These are phyloP conservation scores for Diplogelasinospora grovesii DNA, from an alignment of 495 filamentous ascomycete genomes.

Conservation along the genomic window DNA sequence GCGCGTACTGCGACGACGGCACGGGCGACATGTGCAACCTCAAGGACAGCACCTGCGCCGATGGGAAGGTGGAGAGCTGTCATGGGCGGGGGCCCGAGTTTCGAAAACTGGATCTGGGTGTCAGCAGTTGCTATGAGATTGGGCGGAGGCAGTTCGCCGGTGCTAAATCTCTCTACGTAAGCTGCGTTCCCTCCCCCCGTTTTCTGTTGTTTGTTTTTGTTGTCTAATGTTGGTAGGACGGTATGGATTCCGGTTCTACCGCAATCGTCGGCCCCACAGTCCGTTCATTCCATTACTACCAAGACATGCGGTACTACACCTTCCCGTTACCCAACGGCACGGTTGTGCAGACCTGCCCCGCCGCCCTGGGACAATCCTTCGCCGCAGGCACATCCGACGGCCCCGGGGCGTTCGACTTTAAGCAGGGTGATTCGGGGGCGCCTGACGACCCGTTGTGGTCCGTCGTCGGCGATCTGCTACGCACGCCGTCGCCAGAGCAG, in stretches of 20 bases:
- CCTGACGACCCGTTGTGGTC: slow-evolving; percentile 77
- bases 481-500: slow-evolving; percentile 64
- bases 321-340: slow-evolving; percentile 75
- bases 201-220: too few species aligned
- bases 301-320: slow-evolving; percentile 52
- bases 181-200: too few species aligned
- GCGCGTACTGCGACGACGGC: slow-evolving; percentile 75
- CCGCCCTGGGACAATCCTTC: slow-evolving; percentile 88
- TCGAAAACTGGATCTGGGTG: slow-evolving; percentile 58
- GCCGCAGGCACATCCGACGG: slow-evolving; percentile 91
- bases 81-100: slow-evolving; percentile 79
- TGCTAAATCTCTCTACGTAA: slow-evolving; percentile 56
- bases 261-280: slow-evolving; percentile 45
- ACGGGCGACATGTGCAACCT: slow-evolving; percentile 59
- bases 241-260: slow-evolving; percentile 36
- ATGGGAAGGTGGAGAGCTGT: slow-evolving; percentile 63
- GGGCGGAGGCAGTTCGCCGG: slow-evolving; percentile 58
- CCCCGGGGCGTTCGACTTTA: slow-evolving; percentile 89
- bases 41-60: slow-evolving; percentile 69
- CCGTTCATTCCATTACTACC: slow-evolving; percentile 59
- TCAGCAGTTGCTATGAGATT: slow-evolving; percentile 69
- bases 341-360: slow-evolving; percentile 70
- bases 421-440: slow-evolving; percentile 66
- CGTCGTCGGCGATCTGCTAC: slow-evolving; percentile 65
- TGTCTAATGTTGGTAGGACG: slow-evolving; percentile 27